These are phyloP conservation scores for Amanita subjunquillea DNA, from an alignment of 768 basidiomycete genomes.

Conservation along the genomic window DNA sequence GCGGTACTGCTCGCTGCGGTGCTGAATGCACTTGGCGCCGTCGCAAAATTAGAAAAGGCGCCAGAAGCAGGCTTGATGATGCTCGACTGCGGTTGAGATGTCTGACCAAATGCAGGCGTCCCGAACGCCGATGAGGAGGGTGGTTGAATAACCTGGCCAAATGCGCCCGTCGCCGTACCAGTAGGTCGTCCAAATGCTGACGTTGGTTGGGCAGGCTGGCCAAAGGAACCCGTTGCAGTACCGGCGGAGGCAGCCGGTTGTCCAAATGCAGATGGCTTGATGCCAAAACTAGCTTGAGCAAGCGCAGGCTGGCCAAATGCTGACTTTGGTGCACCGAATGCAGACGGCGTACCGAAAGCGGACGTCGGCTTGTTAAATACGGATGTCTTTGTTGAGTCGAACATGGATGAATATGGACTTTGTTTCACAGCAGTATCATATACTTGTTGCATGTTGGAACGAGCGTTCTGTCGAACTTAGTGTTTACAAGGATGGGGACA, in stretches of 20 bases:
- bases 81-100: constrained; percentile 16
- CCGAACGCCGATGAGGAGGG: constrained; percentile 19
- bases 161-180: constrained; percentile 18
- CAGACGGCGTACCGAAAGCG: constrained; percentile 25
- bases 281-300: constrained; percentile 27
- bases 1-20: constrained; percentile 7
- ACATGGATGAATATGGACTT: constrained; percentile 17
- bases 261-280: constrained; percentile 20
- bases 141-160: constrained; percentile 23
- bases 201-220: too few relatives aligned
- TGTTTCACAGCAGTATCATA: constrained; percentile 43
- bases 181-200: constrained; percentile 24
- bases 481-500: neutral
- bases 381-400: constrained; percentile 10
- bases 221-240: constrained; percentile 13
- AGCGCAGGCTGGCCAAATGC: constrained; percentile 22
- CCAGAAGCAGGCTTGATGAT: constrained; percentile 42
- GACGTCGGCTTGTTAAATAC: constrained; percentile 23
- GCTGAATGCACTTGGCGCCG: constrained; percentile 23
- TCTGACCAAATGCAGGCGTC: constrained; percentile 21
- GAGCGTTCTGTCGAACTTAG: constrained; percentile 27
- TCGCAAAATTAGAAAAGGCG: constrained; percentile 35
- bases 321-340: constrained; percentile 20
- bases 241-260: constrained; percentile 17
- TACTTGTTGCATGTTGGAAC: constrained; percentile 35